Base-by-base conservation (phyloP, 208 protist genomes). In the Leishmania gerbilli region DNA sequence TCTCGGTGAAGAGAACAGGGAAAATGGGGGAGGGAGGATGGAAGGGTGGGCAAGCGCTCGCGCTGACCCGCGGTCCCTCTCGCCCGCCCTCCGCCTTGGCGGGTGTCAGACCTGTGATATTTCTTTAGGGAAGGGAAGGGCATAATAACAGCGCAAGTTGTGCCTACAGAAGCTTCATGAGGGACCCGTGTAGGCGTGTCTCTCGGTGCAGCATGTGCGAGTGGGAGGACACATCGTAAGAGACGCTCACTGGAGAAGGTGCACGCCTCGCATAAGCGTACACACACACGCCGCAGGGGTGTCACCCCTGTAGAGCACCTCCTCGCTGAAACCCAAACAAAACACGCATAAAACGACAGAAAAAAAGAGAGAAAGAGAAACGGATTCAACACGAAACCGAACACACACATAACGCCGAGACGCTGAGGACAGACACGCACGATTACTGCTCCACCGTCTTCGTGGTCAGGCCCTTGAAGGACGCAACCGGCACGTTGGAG, bases 381-480 rank as follows among this genome's bases (percentile, higher is more conserved):
- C 24, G 4, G 17, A 31, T 7, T 72, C 65, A 49, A 34, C 49
- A 49, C 42, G 42, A 47, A 68, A 58, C 60, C 27, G 37, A 21
- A 3, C 71, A 60, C 72, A 21, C 49, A 0, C n/a, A 17, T 8
- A 21, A 24, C 69, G 15, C 45, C 31, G 8, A 24, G 21, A 49
- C 2, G 40, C 40, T 71, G 2, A 71, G 65, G 40, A 71, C 11
- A n/a, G 15, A 77, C 3, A 21, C 15, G 17, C 53, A 60, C 37
- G 34, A n/a, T 81, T 95, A 95, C 87, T 96, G 86, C 84, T 91
- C 89, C 76, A 93, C 79, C 74, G 88, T 84, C 89, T 94, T 93
- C 49, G 93, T 96, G 77, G 93, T 96, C 81, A 96, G 90, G 76
- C 88, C 88, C 91, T 96, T 96, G 91, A 95, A 96, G 85, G 85